Conservation (phyloP, 1,284 basidiomycete genomes). For the Ganoderma leucocontextum region DNA sequence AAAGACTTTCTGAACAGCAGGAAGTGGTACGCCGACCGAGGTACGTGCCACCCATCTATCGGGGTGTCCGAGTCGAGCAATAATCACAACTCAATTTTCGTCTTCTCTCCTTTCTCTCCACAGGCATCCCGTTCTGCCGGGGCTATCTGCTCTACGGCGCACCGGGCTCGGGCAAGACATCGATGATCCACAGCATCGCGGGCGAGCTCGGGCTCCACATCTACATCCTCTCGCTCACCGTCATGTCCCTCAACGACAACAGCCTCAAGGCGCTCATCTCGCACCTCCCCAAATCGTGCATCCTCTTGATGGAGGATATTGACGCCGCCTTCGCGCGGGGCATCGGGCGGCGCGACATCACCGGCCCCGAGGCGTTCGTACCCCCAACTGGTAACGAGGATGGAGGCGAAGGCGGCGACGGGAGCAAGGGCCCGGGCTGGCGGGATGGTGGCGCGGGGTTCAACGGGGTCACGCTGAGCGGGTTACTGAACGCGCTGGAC, state of each 20-base stretch:
- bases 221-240: slow-evolving; percentile 77
- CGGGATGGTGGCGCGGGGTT: slow-evolving; percentile 26
- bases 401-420: background rate
- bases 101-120: background rate
- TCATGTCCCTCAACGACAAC: slow-evolving; percentile 71
- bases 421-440: slow-evolving; percentile 1
- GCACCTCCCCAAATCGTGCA: slow-evolving; percentile 70
- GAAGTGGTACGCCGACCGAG: slow-evolving; percentile 32
- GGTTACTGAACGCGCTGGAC: slow-evolving; percentile 80
- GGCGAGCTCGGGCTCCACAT: slow-evolving; percentile 79
- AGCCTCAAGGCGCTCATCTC: slow-evolving; percentile 66
- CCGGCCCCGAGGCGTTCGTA: slow-evolving; percentile 25
- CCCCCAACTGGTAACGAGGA: background rate
- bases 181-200: slow-evolving; percentile 77
- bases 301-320: slow-evolving; percentile 85
- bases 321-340: slow-evolving; percentile 75
- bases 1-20: slow-evolving; percentile 34
- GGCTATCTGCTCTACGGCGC: slow-evolving; percentile 79
- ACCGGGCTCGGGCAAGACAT: slow-evolving; percentile 81
- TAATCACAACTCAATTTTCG: background rate
- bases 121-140: slow-evolving; percentile 70
- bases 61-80: background rate
- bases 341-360: slow-evolving; percentile 53
- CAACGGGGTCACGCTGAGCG: slow-evolving; percentile 69
- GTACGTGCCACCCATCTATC: slow-evolving; percentile 14